These are phyloP conservation scores for Cryptococcus jaspeensis DNA, from an alignment of 1,284 basidiomycete species.

Conservation along the genomic window DNA sequence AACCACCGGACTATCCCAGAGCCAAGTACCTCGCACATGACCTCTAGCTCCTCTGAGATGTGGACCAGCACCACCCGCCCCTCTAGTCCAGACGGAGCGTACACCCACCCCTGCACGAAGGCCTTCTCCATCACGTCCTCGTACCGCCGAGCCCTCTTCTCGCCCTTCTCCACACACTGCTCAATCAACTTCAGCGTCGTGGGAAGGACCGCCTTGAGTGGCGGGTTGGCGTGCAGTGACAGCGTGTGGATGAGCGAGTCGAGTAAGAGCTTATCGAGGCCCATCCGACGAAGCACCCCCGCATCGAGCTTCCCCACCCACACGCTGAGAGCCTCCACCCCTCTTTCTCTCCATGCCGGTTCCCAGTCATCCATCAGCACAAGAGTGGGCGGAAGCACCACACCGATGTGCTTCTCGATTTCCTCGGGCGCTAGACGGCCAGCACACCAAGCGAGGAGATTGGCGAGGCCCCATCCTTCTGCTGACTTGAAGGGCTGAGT, in stretches of 20 bases:
- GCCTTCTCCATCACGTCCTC: constrained; percentile 44
- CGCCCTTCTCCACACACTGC: constrained; percentile 12
- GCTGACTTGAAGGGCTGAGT: constrained; percentile 33
- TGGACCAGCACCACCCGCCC: constrained; percentile 32
- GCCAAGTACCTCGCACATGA: constrained; percentile 33
- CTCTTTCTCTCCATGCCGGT: constrained; percentile 39
- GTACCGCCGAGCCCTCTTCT: constrained; percentile 30
- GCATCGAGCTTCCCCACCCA: constrained; percentile 33
- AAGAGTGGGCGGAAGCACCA: constrained; percentile 48
- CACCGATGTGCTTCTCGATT: constrained; percentile 35
- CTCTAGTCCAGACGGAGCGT: constrained; percentile 39
- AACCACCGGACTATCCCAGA: constrained; percentile 45
- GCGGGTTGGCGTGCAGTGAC: constrained; percentile 38
- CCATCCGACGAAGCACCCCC: constrained; percentile 38
- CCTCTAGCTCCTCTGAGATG: constrained; percentile 36
- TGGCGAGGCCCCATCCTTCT: constrained; percentile 33
- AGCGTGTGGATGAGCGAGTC: constrained; percentile 45
- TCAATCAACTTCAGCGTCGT: constrained; percentile 22
- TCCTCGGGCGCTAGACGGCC: constrained; percentile 12
- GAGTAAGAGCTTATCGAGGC: constrained; percentile 42
- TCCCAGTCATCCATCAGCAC: constrained; percentile 51
- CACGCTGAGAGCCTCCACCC: constrained; percentile 29
- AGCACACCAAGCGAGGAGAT: constrained; percentile 31
- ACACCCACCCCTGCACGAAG: constrained; percentile 41
- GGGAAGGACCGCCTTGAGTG: constrained; percentile 34